These are phyloP conservation scores for Tulasnella calospora DNA, from an alignment of 768 basidiomycete genomes.

Conservation along the genomic window DNA sequence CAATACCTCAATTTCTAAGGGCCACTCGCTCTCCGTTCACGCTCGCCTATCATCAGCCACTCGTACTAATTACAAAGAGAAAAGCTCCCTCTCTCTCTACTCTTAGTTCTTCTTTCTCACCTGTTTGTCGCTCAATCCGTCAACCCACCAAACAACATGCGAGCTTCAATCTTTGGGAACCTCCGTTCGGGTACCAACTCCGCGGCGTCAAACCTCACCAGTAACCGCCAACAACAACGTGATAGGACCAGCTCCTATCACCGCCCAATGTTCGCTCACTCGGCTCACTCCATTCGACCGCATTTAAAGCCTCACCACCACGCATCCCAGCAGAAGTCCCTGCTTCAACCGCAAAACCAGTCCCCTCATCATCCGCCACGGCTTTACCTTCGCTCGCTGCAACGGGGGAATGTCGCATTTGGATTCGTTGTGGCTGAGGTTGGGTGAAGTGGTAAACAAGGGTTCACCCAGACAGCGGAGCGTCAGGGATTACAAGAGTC, in stretches of 20 bases:
- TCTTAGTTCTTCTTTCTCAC: background rate
- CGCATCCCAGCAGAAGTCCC: slow-evolving; percentile 52
- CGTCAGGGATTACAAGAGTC: no score
- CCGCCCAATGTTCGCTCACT: slow-evolving; percentile 35
- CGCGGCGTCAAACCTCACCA: slow-evolving; percentile 18
- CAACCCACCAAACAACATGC: slow-evolving; percentile 4
- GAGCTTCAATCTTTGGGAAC: slow-evolving; percentile 16
- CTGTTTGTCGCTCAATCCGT: background rate
- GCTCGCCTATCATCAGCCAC: no score
- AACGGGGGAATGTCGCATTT: slow-evolving; percentile 64
- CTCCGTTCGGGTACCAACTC: background rate
- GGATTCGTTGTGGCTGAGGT: slow-evolving; percentile 65
- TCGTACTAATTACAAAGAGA: background rate
- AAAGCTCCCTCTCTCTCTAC: background rate
- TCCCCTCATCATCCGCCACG: background rate
- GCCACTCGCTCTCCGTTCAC: no score
- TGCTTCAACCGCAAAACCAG: slow-evolving; percentile 16
- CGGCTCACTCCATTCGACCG: slow-evolving; percentile 44
- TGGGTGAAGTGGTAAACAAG: slow-evolving; percentile 77
- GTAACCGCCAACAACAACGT: background rate
- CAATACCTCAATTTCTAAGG: no score
- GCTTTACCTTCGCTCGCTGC: no score
- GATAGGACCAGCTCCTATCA: background rate
- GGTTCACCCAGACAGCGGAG: no score
- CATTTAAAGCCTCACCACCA: slow-evolving; percentile 29